phyloP scores from a whole-genome alignment of 2,329 filamentous ascomycete species.

The Sporothrix sp. region DNA sequence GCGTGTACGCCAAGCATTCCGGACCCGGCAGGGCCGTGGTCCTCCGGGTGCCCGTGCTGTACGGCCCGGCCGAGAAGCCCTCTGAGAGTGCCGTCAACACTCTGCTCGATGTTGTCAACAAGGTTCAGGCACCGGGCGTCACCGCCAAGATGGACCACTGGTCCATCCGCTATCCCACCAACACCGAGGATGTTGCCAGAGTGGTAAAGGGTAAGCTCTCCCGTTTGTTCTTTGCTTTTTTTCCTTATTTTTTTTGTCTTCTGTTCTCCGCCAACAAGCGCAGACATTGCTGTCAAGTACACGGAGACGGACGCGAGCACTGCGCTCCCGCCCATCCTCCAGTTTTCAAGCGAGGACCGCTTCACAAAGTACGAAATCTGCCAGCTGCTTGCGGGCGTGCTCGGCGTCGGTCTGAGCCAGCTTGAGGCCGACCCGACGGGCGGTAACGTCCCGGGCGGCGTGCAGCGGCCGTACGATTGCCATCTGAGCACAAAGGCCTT shows the following conservation, averaged over 20 bases:
- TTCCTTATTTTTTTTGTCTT: background rate
- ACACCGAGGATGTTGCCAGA: conserved; percentile 75
- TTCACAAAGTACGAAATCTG: conserved; percentile 90
- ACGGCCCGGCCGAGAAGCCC: conserved; percentile 61
- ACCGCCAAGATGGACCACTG: conserved; percentile 77
- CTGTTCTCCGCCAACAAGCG: conserved; percentile 4
- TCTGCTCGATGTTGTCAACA: conserved; percentile 67
- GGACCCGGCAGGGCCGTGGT: conserved; percentile 51
- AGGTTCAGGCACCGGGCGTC: conserved; percentile 53
- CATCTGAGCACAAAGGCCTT: conserved; percentile 71
- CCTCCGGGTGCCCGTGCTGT: conserved; percentile 73
- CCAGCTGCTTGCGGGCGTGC: conserved; percentile 64
- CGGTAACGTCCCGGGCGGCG: conserved; percentile 59
- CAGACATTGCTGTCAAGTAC: conserved; percentile 64
- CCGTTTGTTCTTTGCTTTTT: background rate
- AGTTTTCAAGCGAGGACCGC: conserved; percentile 78
- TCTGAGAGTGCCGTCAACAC: conserved; percentile 76
- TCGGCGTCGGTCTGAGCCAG: conserved; percentile 59
- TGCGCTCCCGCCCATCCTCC: conserved; percentile 58
- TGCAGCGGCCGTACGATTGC: conserved; percentile 78
- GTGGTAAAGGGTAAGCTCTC: conserved; percentile 32
- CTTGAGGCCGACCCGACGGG: conserved; percentile 63
- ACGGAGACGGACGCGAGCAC: conserved; percentile 38
- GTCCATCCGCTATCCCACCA: conserved; percentile 75
- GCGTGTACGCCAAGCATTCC: conserved; percentile 36